Base-by-base conservation (phyloP, 768 basidiomycete species). In the Crepidotus variabilis region DNA sequence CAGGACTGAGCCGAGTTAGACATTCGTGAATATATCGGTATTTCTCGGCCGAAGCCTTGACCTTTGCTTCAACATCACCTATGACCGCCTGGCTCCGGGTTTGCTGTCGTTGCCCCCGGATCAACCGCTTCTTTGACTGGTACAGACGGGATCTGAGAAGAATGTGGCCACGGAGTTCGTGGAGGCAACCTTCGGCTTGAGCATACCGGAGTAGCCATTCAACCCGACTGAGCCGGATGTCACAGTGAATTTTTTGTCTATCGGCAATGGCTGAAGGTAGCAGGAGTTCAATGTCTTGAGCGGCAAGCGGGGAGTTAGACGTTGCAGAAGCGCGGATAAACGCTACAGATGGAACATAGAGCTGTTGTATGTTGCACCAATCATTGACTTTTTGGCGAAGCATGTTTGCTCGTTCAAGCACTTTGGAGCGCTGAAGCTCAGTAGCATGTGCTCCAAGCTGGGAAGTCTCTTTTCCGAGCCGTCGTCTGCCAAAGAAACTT, bases 161-260 rank as follows among this genome's bases (percentile, higher is more conserved):
- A 2, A 77, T 67, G 14, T 61, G 54, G 2, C 58, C 57, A 0
- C 69, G 66, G 14, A 78, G 32, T 1, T 67, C 59, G 2, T 70
- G 55, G 0, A 78, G 60, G 0, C 59, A 46, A 7, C 65, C 68
- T 16, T 67, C 51, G 1, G 67, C 72, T 52, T 74, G 70, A 0
- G 66, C 71, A 22, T 55, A 57, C 0, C 71, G 66, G 2, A 72
- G 57, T 0, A 62, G 18, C 56, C 60, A 67, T 57, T 75, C 72
- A 48, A 65, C 61, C 2, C 60, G 45, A 6, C 60, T 32, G 1
- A 68, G 56, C 9, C 22, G 39, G 16, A 53, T 39, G 5, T 56
- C 34, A 32, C 54, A 58, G 16, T 28, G 21, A 21, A 60, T 21
- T 11, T 14, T 16, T 1, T 23, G 45, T 4, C n/a, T 43, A 20